Base-by-base conservation (phyloP, 2,329 filamentous ascomycete genomes). In the Nemania bipapillata region DNA sequence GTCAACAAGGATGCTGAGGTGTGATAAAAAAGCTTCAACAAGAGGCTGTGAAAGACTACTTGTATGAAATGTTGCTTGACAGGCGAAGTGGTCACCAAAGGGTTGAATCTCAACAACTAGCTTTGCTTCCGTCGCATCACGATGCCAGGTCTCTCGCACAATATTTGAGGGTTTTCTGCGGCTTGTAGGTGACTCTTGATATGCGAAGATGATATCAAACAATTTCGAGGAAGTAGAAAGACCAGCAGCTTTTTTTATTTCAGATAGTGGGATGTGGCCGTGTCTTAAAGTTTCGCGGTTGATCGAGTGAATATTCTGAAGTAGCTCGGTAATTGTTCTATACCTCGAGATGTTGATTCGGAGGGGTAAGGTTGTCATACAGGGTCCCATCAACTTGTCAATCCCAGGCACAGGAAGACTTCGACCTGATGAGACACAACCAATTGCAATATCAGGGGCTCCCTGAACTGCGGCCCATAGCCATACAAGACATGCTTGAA, bases 131-230 rank as follows among this genome's bases (percentile, higher is more conserved):
- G 96, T 82, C 24, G 87, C 87, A 76, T 97, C 94, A 4, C 85
- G 79, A 60, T 91, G 89, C 28, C 86, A 84, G 0, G 87, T 77
- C 63, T 93, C 83, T 9, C 75, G 78, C 0, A 95, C 81, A 1
- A 77, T 40, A 2, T 79, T 73, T 0, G 71, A 68, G 0, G 50
- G 35, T 32, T 70, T 20, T 49, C 59, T 58, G 28, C 70, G 74
- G 73, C 74, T 81, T 75, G 82, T 80, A 1, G 91, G 81, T 0
- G 90, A 91, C 75, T 97, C 91, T 74, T 97, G 94, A 84, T 94
- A 97, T 0, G 94, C 90, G 74, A 97, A 90, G 0, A 97, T 82
- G 0, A 90, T 86, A 72, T 97, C 92, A 73, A 95, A 97, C 0
- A 97, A 79, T 1, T 81, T 80, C 45, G 87, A 84, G 0, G 85